Percentiles rank a stretch among this genome's conserved stretches.
Conservation (phyloP, 768 basidiomycete genomes). For the Rhodosporidiobolus odoratus region DNA sequence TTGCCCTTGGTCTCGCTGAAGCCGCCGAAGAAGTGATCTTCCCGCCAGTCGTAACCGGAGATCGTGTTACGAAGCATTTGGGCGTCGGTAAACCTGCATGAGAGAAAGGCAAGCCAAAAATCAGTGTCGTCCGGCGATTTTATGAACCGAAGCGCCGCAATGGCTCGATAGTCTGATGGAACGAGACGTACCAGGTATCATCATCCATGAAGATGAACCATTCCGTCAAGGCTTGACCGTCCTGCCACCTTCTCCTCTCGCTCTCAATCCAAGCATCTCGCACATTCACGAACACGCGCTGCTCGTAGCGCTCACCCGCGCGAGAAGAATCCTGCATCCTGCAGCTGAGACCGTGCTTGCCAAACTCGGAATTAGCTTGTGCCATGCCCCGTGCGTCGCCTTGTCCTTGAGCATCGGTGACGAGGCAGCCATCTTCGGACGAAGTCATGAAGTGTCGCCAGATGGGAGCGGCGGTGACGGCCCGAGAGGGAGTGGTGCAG, state of each 20-base stretch:
- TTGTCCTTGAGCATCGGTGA: constrained; percentile 20
- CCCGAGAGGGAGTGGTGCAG: constrained; percentile 26
- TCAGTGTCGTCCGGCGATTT: neutral
- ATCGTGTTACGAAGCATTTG: constrained; percentile 7
- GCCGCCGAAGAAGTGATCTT: constrained; percentile 23
- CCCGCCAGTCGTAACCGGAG: constrained; percentile 13
- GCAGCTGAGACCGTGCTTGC: neutral
- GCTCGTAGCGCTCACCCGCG: constrained; percentile 28
- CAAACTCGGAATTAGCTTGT: constrained; percentile 25
- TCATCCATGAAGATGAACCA: constrained; percentile 37
- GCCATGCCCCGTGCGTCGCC: constrained; percentile 6
- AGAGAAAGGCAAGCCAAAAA: neutral
- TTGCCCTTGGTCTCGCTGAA: constrained; percentile 22
- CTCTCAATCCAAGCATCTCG: constrained; percentile 26
- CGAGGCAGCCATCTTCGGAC: constrained; percentile 22
- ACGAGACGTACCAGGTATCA: constrained; percentile 30
- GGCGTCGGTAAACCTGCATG: neutral
- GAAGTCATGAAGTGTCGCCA: constrained; percentile 29
- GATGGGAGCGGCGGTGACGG: constrained; percentile 1
- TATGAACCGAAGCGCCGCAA: too few relatives aligned
- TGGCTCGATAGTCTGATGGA: too few relatives aligned
- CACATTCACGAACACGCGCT: constrained; percentile 10
- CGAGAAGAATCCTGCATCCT: constrained; percentile 4
- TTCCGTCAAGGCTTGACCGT: constrained; percentile 13
- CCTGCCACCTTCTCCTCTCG: constrained; percentile 15